phyloP scores from a whole-genome alignment of 805 yeast genomes.

The Groenewaldozyma salmanticensis region DNA sequence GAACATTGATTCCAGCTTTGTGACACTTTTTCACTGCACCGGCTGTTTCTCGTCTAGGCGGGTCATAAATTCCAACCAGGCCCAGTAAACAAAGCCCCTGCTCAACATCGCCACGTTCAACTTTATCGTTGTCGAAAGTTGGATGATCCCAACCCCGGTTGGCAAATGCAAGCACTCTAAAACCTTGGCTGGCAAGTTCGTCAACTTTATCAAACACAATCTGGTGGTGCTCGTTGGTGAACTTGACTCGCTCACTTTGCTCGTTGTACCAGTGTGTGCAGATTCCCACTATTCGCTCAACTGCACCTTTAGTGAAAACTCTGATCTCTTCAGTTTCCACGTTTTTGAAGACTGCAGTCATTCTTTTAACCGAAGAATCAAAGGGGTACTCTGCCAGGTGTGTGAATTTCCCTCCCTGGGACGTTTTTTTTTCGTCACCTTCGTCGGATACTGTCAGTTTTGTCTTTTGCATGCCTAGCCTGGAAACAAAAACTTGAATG shows the following conservation, averaged over 20 bases:
- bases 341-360: constrained; percentile 50
- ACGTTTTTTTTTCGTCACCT: background rate
- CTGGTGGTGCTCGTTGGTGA: constrained; percentile 31
- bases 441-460: background rate
- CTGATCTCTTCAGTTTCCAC: constrained; percentile 23
- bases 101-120: constrained; percentile 40
- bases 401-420: constrained; percentile 7
- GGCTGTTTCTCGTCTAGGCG: constrained; percentile 63
- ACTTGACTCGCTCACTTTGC: background rate
- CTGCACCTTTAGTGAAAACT: constrained; percentile 64
- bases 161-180: constrained; percentile 68
- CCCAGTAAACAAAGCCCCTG: constrained; percentile 49
- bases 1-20: constrained; percentile 67
- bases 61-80: constrained; percentile 69
- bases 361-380: constrained; percentile 63
- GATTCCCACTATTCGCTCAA: constrained; percentile 52
- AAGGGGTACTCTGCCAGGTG: constrained; percentile 62
- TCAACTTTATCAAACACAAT: constrained; percentile 47
- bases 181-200: constrained; percentile 51
- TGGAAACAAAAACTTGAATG: constrained; percentile 63
- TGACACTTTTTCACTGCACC: constrained; percentile 58
- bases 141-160: constrained; percentile 23
- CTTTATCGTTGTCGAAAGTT: constrained; percentile 5
- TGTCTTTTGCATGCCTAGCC: constrained; percentile 34
- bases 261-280: constrained; percentile 42